Evolutionary conservation across 257 asterid genomes (phyloP).

Genomic region (Cruciata laevipes): DNA sequence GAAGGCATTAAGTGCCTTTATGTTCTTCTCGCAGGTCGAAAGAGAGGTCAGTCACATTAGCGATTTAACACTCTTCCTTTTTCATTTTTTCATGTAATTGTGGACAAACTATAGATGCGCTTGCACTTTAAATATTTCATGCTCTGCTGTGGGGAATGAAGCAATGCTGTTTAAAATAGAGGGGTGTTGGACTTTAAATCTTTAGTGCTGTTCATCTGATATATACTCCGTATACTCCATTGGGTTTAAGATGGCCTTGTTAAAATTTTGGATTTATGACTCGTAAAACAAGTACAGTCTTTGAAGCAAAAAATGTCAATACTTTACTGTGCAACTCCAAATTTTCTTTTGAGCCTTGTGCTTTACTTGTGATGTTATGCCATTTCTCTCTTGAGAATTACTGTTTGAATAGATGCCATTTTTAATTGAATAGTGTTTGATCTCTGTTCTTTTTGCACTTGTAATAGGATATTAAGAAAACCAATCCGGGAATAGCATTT

Average conservation of each 20-base stretch:
- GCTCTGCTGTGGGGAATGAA: not conserved
- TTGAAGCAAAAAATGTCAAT: not conserved
- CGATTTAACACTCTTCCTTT: not conserved
- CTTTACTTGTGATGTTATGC: not conserved
- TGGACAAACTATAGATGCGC: no score
- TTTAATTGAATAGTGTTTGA: not conserved
- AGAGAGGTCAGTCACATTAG: slow-evolving; percentile 57
- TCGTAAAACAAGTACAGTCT: not conserved
- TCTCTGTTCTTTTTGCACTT: not conserved
- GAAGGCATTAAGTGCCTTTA: slow-evolving; percentile 72
- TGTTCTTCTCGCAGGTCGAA: slow-evolving; percentile 76
- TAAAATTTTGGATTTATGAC: not conserved
- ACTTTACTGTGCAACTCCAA: not conserved
- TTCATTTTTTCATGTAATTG: not conserved
- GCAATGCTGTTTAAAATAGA: no score
- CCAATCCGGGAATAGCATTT: slow-evolving; percentile 68
- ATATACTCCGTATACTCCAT: not conserved
- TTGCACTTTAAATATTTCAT: not conserved
- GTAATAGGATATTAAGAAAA: slow-evolving; percentile 62
- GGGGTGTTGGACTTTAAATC: no score
- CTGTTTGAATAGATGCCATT: not conserved
- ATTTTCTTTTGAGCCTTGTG: not conserved
- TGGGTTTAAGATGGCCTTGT: not conserved
- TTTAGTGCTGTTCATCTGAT: not conserved
- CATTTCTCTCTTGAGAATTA: not conserved